Conservation (phyloP, 768 basidiomycete species). For the Cantharellus anzutake region DNA sequence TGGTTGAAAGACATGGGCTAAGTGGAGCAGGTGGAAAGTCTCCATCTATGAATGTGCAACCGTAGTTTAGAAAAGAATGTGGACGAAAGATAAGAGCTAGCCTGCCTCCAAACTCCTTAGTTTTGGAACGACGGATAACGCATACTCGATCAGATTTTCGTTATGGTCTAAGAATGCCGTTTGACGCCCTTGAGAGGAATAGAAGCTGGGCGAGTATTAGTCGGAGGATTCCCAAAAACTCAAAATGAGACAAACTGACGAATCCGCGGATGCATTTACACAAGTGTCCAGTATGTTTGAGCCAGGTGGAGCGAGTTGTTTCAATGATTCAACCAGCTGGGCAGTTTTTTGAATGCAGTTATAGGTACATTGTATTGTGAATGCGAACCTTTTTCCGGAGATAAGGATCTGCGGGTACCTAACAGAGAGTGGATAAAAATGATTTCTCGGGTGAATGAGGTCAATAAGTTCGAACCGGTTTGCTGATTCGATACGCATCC, state of each 20-base stretch:
- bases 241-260: slow-evolving; percentile 22
- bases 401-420: too few species aligned
- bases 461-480: slow-evolving; percentile 27
- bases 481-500: slow-evolving; percentile 45
- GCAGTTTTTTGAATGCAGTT: not conserved
- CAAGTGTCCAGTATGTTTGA: slow-evolving; percentile 23
- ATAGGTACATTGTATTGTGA: not conserved
- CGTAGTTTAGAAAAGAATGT: slow-evolving; percentile 10
- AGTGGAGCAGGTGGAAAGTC: slow-evolving; percentile 64
- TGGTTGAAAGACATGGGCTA: slow-evolving; percentile 39
- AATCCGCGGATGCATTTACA: slow-evolving; percentile 69
- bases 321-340: not conserved
- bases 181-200: slow-evolving; percentile 69
- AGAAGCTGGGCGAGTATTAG: slow-evolving; percentile 33
- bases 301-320: slow-evolving; percentile 14
- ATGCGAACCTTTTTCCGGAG: not conserved
- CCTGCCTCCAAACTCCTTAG: slow-evolving; percentile 12
- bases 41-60: slow-evolving; percentile 43
- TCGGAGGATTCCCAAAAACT: not conserved
- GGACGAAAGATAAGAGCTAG: slow-evolving; percentile 7
- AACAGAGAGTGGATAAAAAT: too few species aligned
- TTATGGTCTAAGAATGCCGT: slow-evolving; percentile 69
- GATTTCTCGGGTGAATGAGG: not conserved
- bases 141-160: slow-evolving; percentile 34
- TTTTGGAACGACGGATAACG: slow-evolving; percentile 2